Conservation (phyloP, 208 protist species). For the Lotmaria passim region DNA sequence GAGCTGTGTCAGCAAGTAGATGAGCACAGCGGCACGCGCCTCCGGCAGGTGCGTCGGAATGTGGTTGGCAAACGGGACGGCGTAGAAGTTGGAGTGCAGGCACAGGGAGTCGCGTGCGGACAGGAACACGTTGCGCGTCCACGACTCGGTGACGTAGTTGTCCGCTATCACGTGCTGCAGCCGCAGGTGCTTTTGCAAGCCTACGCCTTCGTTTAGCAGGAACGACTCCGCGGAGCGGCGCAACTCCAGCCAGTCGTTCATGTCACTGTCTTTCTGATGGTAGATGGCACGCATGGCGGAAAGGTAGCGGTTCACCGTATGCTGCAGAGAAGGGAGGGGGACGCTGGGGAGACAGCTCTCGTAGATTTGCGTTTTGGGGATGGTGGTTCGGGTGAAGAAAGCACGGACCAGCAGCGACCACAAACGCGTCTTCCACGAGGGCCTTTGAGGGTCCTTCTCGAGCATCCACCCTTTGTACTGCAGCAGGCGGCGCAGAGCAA, state of each 20-base stretch:
- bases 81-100: constrained; percentile 93
- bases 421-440: constrained; percentile 50
- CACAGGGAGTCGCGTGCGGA: constrained; percentile 69
- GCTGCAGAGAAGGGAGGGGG: constrained; percentile 71
- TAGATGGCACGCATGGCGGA: constrained; percentile 60
- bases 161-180: constrained; percentile 66
- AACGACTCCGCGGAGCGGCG: constrained; percentile 62
- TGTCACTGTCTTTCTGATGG: constrained; percentile 35
- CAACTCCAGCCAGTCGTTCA: constrained; percentile 53
- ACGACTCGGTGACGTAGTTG: constrained; percentile 92
- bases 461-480: constrained; percentile 78
- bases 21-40: constrained; percentile 68
- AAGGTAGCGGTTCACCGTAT: constrained; percentile 75
- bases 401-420: constrained; percentile 63
- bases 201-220: constrained; percentile 68
- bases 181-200: constrained; percentile 73
- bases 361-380: constrained; percentile 68
- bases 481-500: constrained; percentile 67
- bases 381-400: constrained; percentile 54
- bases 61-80: constrained; percentile 61
- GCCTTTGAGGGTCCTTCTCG: constrained; percentile 43
- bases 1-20: constrained; percentile 66
- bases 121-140: constrained; percentile 90
- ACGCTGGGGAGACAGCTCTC: constrained; percentile 75
- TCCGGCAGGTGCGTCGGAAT: constrained; percentile 53